Percentiles rank a stretch among this genome's conserved stretches.
These are phyloP conservation scores for Lachancea quebecensis DNA, from an alignment of 805 yeast genomes.

Conservation along the genomic window DNA sequence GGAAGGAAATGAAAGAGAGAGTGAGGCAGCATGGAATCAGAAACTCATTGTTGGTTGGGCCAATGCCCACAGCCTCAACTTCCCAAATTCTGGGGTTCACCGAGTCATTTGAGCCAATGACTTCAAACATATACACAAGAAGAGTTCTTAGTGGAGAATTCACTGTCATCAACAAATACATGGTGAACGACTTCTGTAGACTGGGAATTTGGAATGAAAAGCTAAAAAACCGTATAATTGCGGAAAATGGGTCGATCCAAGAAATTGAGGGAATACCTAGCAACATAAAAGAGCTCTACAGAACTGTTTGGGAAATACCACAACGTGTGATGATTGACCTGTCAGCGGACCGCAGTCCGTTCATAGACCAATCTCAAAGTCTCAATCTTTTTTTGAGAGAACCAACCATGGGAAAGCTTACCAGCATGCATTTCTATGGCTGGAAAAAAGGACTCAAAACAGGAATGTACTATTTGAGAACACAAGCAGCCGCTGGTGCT, in stretches of 20 bases:
- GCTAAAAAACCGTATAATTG: conserved; percentile 67
- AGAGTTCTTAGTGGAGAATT: conserved; percentile 89
- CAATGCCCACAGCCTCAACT: conserved; percentile 98
- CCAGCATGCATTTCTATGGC: conserved; percentile 95
- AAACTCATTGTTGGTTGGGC: conserved; percentile 82
- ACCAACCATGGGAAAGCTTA: conserved; percentile 92
- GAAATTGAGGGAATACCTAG: conserved; percentile 62
- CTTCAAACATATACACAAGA: conserved; percentile 83
- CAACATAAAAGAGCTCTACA: conserved; percentile 67
- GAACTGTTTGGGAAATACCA: conserved; percentile 93
- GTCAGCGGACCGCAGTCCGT: conserved; percentile 79
- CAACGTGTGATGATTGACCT: conserved; percentile 77
- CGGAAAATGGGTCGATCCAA: conserved; percentile 79
- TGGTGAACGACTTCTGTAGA: conserved; percentile 70
- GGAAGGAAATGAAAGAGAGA: conserved; percentile 60
- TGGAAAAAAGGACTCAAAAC: conserved; percentile 97
- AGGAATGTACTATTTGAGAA: conserved; percentile 92
- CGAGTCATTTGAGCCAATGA: conserved; percentile 92
- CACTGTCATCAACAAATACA: conserved; percentile 81
- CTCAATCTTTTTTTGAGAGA: conserved; percentile 76
- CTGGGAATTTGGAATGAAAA: conserved; percentile 75
- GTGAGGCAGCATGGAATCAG: conserved; percentile 62
- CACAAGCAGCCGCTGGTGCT: conserved; percentile 95
- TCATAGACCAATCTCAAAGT: conserved; percentile 86
- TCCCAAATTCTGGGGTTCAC: conserved; percentile 89